Base-by-base conservation (phyloP, 345 rosid species). In the Brassica rapa region DNA sequence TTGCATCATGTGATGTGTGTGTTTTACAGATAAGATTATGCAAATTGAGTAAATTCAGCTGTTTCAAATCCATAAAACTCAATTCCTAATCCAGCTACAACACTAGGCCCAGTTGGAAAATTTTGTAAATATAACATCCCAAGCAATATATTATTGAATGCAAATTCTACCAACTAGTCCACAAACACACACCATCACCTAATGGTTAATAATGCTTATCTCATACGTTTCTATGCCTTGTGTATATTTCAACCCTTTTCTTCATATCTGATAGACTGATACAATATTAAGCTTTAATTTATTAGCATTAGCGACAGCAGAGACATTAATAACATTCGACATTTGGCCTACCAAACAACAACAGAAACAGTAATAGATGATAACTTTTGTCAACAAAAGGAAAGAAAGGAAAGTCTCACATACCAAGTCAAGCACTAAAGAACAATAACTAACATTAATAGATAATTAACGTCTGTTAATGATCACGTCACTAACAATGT, bases 361-460 rank as follows among this genome's bases (percentile, higher is more conserved):
- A 68, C 37, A 68, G 69, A 68, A 68, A 43, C 53, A 68, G 3
- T 14, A 59, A 21, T 32, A 76, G 46, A 8, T 29, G 68, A 76
- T 4, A 62, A 76, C 29, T 32, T 25, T 32, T 77, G 76, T 14
- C 67, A 77, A 56, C 67, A 25, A 53, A 24, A 15, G 4, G 32
- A 70, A 76, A 60, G n/a, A 25, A 23, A 53, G 23, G 59, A 53
- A 53, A 53, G 21, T 37, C 27, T 62, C 27, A 30, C 21, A 65
- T 60, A 60, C 33, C 9, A 71, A 29, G 72, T 78, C 66, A 65
- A 78, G 51, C 37, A 78, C 81, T 77, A 71, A 64, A 39, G 23
- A 77, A 56, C 73, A 75, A 59, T 4, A 60, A 19, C 15, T 27
- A 75, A 57, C 25, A 71, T 39, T 56, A 71, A 64, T 23, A 66